These are phyloP conservation scores for Xylariaceae sp. DNA, from an alignment of 2,329 filamentous ascomycete species.

Conservation along the genomic window DNA sequence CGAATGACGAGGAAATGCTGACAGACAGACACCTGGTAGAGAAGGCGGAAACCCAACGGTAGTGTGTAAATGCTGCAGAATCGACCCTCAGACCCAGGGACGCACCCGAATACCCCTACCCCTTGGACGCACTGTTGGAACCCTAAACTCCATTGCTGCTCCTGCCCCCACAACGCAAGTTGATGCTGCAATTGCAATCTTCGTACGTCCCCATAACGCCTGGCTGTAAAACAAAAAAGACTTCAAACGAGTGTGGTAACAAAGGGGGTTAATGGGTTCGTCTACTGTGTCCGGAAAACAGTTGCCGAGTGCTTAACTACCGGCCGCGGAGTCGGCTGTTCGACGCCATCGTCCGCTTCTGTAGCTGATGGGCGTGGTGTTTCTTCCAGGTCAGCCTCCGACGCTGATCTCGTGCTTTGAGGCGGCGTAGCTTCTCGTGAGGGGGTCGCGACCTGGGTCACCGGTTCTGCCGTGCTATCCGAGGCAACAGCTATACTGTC, in stretches of 20 bases:
- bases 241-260: conserved; percentile 2
- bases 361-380: conserved; percentile 34
- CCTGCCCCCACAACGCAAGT: conserved; percentile 16
- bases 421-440: conserved; percentile 31
- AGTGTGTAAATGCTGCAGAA: too few species aligned
- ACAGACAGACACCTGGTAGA: too few species aligned
- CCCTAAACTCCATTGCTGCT: conserved; percentile 19
- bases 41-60: too few species aligned
- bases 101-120: too few species aligned
- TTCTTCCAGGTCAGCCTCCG: conserved; percentile 27
- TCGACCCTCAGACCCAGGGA: too few species aligned
- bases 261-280: background rate
- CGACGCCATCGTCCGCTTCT: conserved; percentile 6
- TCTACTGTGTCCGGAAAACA: conserved; percentile 1
- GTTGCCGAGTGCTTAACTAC: conserved; percentile 11
- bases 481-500: conserved; percentile 61
- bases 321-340: conserved; percentile 35
- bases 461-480: conserved; percentile 43
- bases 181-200: conserved; percentile 15
- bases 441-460: conserved; percentile 46
- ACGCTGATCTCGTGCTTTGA: conserved; percentile 12
- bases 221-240: conserved; percentile 15
- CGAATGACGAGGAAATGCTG: too few species aligned
- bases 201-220: conserved; percentile 17
- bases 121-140: too few species aligned